These are phyloP conservation scores for Leptoxyphium fumago DNA, from an alignment of 2,329 filamentous ascomycete species.

Conservation along the genomic window DNA sequence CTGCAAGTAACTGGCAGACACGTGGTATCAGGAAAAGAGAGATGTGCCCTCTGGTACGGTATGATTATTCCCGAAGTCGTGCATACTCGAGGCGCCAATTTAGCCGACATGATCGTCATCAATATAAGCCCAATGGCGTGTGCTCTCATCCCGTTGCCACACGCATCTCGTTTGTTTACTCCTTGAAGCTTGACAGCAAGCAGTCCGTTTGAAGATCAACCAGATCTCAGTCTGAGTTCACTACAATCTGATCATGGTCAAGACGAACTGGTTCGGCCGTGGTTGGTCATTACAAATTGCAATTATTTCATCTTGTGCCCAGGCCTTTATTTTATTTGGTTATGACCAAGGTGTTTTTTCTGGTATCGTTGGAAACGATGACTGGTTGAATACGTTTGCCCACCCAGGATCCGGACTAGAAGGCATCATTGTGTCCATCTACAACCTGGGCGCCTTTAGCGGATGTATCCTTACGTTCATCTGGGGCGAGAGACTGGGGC, in stretches of 20 bases:
- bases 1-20: too few species aligned
- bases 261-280: constrained; percentile 16
- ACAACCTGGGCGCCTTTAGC: constrained; percentile 23
- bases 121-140: too few species aligned
- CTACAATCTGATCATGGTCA: constrained; percentile 2
- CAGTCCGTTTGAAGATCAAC: too few species aligned
- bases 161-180: too few species aligned
- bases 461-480: constrained; percentile 25
- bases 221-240: too few species aligned
- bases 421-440: constrained; percentile 29
- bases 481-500: constrained; percentile 22
- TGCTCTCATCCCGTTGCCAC: too few species aligned
- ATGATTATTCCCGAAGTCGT: too few species aligned
- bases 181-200: too few species aligned
- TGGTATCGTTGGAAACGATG: constrained; percentile 26
- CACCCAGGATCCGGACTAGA: constrained; percentile 24
- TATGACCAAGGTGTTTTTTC: constrained; percentile 19
- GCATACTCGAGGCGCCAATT: too few species aligned
- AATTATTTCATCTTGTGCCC: constrained; percentile 18
- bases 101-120: too few species aligned
- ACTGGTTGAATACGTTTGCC: constrained; percentile 26
- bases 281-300: constrained; percentile 15
- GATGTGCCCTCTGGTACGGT: too few species aligned
- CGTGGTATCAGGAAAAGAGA: too few species aligned
- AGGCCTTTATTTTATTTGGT: constrained; percentile 20